Conservation (phyloP, 2,329 filamentous ascomycete species). For the Cytospora paraplurivora region DNA sequence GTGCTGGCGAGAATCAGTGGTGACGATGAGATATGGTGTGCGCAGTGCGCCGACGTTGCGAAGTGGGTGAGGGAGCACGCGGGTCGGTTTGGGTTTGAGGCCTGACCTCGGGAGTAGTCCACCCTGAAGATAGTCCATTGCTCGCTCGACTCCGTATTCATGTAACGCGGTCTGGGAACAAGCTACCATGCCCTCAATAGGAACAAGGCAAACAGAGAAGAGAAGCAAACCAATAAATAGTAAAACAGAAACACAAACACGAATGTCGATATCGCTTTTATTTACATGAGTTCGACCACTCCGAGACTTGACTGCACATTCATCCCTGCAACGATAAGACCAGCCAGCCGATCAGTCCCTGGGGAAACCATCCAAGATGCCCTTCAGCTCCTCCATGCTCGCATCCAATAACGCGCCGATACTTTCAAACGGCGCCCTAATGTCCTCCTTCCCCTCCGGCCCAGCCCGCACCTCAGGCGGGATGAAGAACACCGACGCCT, state of each 20-base stretch:
- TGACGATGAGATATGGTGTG: slow-evolving; percentile 35
- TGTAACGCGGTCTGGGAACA: no score
- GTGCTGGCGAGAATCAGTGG: slow-evolving; percentile 31
- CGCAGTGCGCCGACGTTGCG: slow-evolving; percentile 35
- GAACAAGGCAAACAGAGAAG: no score
- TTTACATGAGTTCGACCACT: no score
- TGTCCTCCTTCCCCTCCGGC: not conserved
- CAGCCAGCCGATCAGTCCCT: not conserved
- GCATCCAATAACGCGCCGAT: slow-evolving; percentile 16
- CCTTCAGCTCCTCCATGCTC: not conserved
- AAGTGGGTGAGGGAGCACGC: slow-evolving; percentile 33
- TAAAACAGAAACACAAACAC: no score
- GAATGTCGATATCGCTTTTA: no score
- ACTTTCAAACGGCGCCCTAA: slow-evolving; percentile 10
- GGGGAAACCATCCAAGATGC: not conserved
- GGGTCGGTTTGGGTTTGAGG: slow-evolving; percentile 20
- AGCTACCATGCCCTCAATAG: not conserved
- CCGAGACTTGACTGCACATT: no score
- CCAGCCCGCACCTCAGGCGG: slow-evolving; percentile 6
- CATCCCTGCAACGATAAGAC: not conserved
- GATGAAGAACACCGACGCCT: slow-evolving; percentile 9
- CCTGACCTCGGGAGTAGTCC: not conserved
- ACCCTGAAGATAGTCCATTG: not conserved
- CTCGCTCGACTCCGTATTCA: not conserved
- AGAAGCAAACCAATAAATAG: no score